phyloP scores from a whole-genome alignment of 2,329 filamentous ascomycete species.

The Botryosphaeria agaves region DNA sequence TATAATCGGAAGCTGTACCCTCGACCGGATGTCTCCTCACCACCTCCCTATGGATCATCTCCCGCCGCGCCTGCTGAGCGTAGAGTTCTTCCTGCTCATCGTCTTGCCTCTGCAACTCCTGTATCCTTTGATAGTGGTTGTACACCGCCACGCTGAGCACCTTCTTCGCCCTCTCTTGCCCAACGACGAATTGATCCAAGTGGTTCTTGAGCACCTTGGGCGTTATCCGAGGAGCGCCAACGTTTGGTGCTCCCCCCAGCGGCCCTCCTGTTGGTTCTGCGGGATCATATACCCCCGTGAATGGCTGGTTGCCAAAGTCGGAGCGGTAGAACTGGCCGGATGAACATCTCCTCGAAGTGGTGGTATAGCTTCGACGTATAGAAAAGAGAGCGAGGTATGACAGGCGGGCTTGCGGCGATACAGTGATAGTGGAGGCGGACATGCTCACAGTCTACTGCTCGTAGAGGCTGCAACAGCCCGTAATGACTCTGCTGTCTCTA shows the following conservation, averaged over 20 bases:
- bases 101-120: constrained; percentile 56
- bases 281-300: constrained; percentile 45
- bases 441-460: no score
- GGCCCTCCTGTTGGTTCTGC: constrained; percentile 44
- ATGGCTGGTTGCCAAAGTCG: constrained; percentile 46
- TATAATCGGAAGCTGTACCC: constrained; percentile 35
- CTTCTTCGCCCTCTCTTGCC: constrained; percentile 88
- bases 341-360: constrained; percentile 11
- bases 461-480: no score
- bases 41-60: constrained; percentile 46
- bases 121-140: constrained; percentile 86
- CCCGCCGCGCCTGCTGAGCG: constrained; percentile 53
- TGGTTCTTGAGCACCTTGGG: constrained; percentile 63
- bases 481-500: no score
- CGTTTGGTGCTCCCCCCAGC: constrained; percentile 38
- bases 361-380: constrained; percentile 9
- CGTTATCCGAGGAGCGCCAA: constrained; percentile 40
- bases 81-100: constrained; percentile 62
- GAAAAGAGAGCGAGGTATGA: constrained; percentile 21
- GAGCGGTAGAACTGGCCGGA: constrained; percentile 38
- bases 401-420: constrained; percentile 21
- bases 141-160: constrained; percentile 85
- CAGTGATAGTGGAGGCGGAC: constrained; percentile 10
- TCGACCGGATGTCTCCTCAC: constrained; percentile 56
- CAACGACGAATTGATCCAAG: constrained; percentile 90